Percentiles rank a stretch among this genome's conserved stretches.
phyloP scores from a whole-genome alignment of 164 flowering plant genomes.

The Umbellularia californica region DNA sequence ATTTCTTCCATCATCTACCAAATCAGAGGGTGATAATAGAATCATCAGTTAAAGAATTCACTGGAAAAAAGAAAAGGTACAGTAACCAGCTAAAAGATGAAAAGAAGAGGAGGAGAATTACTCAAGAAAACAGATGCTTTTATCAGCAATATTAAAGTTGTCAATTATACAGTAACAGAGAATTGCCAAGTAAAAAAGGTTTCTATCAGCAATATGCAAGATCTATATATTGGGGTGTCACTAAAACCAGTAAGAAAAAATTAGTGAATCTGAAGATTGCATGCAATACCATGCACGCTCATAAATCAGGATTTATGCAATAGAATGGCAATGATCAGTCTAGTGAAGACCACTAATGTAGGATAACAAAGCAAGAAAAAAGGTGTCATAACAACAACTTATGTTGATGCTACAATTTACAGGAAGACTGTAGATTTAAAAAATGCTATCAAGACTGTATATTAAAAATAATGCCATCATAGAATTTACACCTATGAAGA shows the following conservation, averaged over 20 bases:
- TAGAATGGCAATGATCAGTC: neutral
- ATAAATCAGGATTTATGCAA: neutral
- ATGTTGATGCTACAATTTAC: neutral
- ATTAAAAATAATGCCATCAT: too few species aligned
- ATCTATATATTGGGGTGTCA: neutral
- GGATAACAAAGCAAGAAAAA: neutral
- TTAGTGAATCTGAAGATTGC: neutral
- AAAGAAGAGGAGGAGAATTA: neutral
- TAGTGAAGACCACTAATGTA: neutral
- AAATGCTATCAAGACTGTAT: neutral
- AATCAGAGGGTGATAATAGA: neutral
- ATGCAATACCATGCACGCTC: neutral
- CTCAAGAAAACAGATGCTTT: too few species aligned
- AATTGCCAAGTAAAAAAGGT: neutral
- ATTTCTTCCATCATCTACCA: conserved; percentile 95
- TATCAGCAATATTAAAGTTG: too few species aligned
- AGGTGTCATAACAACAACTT: neutral
- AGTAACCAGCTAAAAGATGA: neutral
- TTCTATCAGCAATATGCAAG: neutral
- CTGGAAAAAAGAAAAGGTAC: neutral
- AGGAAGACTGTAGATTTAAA: neutral
- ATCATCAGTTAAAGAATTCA: neutral
- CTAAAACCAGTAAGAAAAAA: neutral
- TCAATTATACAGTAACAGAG: neutral
- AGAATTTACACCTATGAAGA: neutral